Evolutionary conservation across 2,329 filamentous ascomycete species (phyloP).

Genomic region (Aspergillus sp.): DNA sequence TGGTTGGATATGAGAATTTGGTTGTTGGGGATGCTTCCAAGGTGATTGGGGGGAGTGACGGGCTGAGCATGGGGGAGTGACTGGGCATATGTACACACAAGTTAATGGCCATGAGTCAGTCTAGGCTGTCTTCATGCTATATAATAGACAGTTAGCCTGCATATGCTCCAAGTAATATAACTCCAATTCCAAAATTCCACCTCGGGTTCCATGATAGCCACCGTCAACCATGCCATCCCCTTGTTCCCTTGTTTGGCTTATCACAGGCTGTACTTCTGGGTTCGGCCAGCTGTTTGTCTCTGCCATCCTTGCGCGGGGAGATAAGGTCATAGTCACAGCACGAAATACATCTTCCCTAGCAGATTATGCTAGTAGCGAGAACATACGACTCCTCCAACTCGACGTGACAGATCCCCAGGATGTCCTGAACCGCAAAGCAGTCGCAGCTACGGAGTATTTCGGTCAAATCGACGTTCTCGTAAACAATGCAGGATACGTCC

Average conservation of each 20-base stretch:
- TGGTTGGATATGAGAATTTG: no score
- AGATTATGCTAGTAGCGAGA: slow-evolving; percentile 23
- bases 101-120: no score
- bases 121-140: no score
- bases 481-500: slow-evolving; percentile 46
- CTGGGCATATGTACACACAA: no score
- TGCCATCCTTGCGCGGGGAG: slow-evolving; percentile 19
- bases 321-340: slow-evolving; percentile 36
- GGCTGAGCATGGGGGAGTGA: no score
- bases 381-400: slow-evolving; percentile 7
- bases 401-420: slow-evolving; percentile 19
- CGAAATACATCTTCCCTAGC: slow-evolving; percentile 19
- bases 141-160: no score
- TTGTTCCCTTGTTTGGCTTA: slow-evolving; percentile 1
- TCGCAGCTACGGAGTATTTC: slow-evolving; percentile 17
- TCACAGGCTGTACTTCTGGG: slow-evolving; percentile 9
- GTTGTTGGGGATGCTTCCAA: no score
- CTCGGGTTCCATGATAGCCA: no score
- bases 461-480: slow-evolving; percentile 44
- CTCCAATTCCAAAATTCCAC: no score
- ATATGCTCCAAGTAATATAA: no score
- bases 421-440: not conserved
- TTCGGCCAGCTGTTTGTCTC: not conserved
- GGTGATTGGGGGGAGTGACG: no score
- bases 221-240: no score